Base-by-base conservation (phyloP, 306 rosid genomes). In the Luffa acutangula region DNA sequence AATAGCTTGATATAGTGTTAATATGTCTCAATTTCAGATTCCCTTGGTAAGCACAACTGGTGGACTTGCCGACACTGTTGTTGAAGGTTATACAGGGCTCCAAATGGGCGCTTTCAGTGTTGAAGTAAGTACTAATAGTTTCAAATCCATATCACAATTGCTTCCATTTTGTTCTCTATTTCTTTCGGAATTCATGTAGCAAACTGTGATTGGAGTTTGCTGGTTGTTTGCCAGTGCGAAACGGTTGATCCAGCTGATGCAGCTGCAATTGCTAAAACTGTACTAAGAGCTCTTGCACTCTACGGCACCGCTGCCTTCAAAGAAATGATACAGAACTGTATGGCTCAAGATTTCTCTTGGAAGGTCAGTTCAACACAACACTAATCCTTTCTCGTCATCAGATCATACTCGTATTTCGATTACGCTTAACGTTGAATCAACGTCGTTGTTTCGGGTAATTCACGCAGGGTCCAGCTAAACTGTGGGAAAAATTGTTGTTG, bases 401-500 rank as follows among this genome's bases (percentile, higher is more conserved):
- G 71, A 64, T 72, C 13, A 46, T 31, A 13, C 54, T 43, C 34
- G 9, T 48, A 64, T 64, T 39, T 33, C 39, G 31, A 25, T 25
- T 25, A 25, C 31, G 31, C 31, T 25, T 25, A 25, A 25, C 31
- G 31, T 25, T 25, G 31, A 25, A 25, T 25, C 31, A 25, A 25
- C 1, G n/a, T 5, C 6, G 52, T 42, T 43, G 7, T 39, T 6
- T 33, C 8, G 25, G n/a, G 70, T 13, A 58, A 78, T 72, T 25
- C 62, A 81, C 79, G 63, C 93, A 95, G 99, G 91, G 77, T 39
- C 99, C 99, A 48, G 87, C 99, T 8, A 89, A 84, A 82, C 83
- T 39, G 65, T 95, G 99, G 99, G 99, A 93, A 75, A 85, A 84
- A 73, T 49, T 87, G 60, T 81, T 95, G 72, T 58, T 95, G 87